These are phyloP conservation scores for Pisolithus sp. DNA, from an alignment of 768 basidiomycete genomes.

Conservation along the genomic window DNA sequence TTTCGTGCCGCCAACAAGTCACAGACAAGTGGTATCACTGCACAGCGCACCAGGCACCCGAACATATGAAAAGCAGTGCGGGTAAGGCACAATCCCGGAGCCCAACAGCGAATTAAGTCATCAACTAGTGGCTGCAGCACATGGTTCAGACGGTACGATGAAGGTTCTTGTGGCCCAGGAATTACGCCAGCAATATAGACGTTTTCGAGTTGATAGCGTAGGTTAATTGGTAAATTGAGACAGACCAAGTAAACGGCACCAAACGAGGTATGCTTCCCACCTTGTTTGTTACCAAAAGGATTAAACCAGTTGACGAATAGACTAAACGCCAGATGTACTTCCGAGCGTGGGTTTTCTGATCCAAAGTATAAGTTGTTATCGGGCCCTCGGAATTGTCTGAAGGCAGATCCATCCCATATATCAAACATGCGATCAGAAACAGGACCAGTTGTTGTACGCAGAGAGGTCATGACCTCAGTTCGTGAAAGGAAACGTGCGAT, in stretches of 20 bases:
- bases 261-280: conserved; percentile 19
- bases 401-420: conserved; percentile 20
- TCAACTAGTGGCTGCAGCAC: conserved; percentile 33
- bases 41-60: conserved; percentile 25
- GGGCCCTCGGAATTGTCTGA: conserved; percentile 23
- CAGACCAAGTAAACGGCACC: conserved; percentile 30
- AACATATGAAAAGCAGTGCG: conserved; percentile 12
- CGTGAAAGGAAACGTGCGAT: conserved; percentile 19
- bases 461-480: conserved; percentile 12
- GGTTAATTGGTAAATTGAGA: conserved; percentile 20
- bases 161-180: conserved; percentile 19
- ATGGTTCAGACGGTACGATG: conserved; percentile 29
- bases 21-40: conserved; percentile 22
- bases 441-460: background rate
- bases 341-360: conserved; percentile 2
- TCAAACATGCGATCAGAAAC: conserved; percentile 7
- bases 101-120: conserved; percentile 31
- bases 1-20: conserved; percentile 21
- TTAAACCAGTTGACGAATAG: conserved; percentile 35
- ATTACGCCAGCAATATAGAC: conserved; percentile 26
- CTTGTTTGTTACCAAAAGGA: conserved; percentile 28
- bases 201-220: conserved; percentile 29
- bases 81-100: conserved; percentile 24
- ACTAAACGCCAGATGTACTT: conserved; percentile 21
- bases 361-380: conserved; percentile 19